phyloP scores from a whole-genome alignment of 1,284 basidiomycete species.

The Meira miltonrushii region DNA sequence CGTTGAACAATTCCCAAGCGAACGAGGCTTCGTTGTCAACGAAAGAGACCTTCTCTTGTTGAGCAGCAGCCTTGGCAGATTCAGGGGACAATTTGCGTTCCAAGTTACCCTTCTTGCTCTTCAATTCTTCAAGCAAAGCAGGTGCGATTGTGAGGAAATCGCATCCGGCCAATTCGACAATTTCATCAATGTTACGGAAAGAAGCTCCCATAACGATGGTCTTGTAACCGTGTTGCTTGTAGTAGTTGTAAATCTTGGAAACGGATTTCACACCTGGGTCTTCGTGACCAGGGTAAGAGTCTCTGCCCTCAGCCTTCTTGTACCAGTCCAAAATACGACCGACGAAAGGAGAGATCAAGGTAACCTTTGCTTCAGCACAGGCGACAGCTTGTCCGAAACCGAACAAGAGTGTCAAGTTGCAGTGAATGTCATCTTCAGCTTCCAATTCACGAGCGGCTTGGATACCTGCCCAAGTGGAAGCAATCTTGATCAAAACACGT shows the following conservation, averaged over 20 bases:
- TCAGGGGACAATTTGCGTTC: constrained; percentile 76
- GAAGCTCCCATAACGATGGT: constrained; percentile 99
- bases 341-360: constrained; percentile 98
- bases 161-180: constrained; percentile 87
- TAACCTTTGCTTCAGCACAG: constrained; percentile 94
- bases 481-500: constrained; percentile 91
- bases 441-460: constrained; percentile 96
- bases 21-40: constrained; percentile 92
- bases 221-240: constrained; percentile 97
- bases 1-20: constrained; percentile 77
- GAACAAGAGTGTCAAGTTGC: constrained; percentile 97
- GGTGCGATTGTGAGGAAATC: constrained; percentile 93
- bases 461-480: constrained; percentile 98
- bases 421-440: constrained; percentile 79
- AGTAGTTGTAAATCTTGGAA: constrained; percentile 89
- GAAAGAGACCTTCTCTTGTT: constrained; percentile 74
- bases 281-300: constrained; percentile 54
- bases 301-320: constrained; percentile 46
- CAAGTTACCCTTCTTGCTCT: constrained; percentile 70
- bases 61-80: constrained; percentile 62
- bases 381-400: constrained; percentile 97
- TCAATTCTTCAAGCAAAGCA: constrained; percentile 82
- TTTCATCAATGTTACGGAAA: constrained; percentile 82
- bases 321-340: constrained; percentile 62
- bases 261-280: constrained; percentile 98